A percentile compares a stretch with the other conserved stretches of the same genome.
Conservation (phyloP, 2,329 filamentous ascomycete genomes). For the Pezicula carpinea region DNA sequence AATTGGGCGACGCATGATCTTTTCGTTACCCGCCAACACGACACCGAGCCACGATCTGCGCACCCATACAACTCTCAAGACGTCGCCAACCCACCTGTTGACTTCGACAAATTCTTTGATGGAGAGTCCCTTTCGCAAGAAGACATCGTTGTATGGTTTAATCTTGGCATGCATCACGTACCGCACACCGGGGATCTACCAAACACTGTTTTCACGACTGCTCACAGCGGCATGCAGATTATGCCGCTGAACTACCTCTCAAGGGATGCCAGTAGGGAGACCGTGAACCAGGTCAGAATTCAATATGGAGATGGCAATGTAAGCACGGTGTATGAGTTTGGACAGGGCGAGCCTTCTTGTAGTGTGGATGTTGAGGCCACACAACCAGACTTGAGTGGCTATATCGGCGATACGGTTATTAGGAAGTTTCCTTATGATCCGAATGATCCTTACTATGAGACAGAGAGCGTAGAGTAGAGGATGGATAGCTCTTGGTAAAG, state of each 20-base stretch:
- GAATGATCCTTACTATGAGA: constrained; percentile 29
- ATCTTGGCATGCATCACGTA: constrained; percentile 54
- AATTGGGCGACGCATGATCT: constrained; percentile 47
- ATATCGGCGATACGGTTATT: constrained; percentile 31
- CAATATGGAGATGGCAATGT: constrained; percentile 30
- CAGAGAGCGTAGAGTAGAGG: constrained; percentile 22
- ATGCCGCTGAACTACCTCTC: constrained; percentile 41
- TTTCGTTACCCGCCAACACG: constrained; percentile 45
- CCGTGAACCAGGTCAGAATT: constrained; percentile 36
- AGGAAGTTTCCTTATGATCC: constrained; percentile 36
- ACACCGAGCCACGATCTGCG: constrained; percentile 44
- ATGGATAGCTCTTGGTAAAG: too few species aligned
- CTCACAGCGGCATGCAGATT: constrained; percentile 38
- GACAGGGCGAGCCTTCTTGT: constrained; percentile 27
- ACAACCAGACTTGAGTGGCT: constrained; percentile 24
- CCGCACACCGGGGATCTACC: constrained; percentile 49
- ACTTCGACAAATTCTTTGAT: constrained; percentile 46
- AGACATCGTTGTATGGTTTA: constrained; percentile 47
- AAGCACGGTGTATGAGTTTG: constrained; percentile 28
- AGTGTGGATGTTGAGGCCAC: constrained; percentile 22
- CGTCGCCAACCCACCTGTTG: constrained; percentile 40
- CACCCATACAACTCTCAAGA: constrained; percentile 42
- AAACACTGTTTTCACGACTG: constrained; percentile 43
- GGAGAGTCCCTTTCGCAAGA: constrained; percentile 37
- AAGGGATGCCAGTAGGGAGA: constrained; percentile 34